Percentiles rank a stretch among this genome's conserved stretches.
phyloP scores from a whole-genome alignment of 108 stramenopile genomes.

The Fragilaria radians region DNA sequence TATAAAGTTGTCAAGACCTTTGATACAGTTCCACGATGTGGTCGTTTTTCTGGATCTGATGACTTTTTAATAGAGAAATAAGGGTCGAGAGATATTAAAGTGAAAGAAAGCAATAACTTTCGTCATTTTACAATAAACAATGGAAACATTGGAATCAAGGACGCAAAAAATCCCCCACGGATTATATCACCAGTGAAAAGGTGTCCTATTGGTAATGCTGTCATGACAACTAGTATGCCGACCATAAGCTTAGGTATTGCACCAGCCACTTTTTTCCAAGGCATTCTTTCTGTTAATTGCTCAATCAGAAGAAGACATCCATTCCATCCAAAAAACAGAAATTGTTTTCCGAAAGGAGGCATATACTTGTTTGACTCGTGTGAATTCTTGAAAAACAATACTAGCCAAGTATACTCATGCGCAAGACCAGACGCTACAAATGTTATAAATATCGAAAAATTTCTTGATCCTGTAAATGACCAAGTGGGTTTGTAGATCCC shows the following conservation, averaged over 20 bases:
- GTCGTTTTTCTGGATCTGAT: too few species aligned
- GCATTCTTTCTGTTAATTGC: not conserved
- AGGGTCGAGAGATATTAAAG: too few species aligned
- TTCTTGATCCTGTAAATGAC: slow-evolving; percentile 11
- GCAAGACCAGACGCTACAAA: slow-evolving; percentile 43
- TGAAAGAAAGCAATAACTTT: too few species aligned
- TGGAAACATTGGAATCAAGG: not conserved
- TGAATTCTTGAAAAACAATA: slow-evolving; percentile 12
- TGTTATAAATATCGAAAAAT: slow-evolving; percentile 25
- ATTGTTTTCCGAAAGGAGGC: slow-evolving; percentile 28
- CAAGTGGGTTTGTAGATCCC: slow-evolving; percentile 41
- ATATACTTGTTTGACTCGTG: slow-evolving; percentile 4
- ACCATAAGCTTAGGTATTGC: slow-evolving; percentile 5
- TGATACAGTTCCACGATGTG: too few species aligned
- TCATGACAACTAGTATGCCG: not conserved
- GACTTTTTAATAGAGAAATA: too few species aligned
- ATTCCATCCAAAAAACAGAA: slow-evolving; percentile 54
- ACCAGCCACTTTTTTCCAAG: not conserved
- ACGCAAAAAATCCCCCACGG: slow-evolving; percentile 1
- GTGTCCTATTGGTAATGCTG: slow-evolving; percentile 7
- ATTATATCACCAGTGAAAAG: slow-evolving; percentile 12
- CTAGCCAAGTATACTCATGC: slow-evolving; percentile 43
- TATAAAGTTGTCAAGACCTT: too few species aligned
- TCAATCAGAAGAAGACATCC: slow-evolving; percentile 40
- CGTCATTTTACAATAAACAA: not conserved